Percentiles rank a stretch among this genome's conserved stretches.
Evolutionary conservation across 139 green algal genomes (phyloP).

Genomic region (Edaphochlamys debaryana): DNA sequence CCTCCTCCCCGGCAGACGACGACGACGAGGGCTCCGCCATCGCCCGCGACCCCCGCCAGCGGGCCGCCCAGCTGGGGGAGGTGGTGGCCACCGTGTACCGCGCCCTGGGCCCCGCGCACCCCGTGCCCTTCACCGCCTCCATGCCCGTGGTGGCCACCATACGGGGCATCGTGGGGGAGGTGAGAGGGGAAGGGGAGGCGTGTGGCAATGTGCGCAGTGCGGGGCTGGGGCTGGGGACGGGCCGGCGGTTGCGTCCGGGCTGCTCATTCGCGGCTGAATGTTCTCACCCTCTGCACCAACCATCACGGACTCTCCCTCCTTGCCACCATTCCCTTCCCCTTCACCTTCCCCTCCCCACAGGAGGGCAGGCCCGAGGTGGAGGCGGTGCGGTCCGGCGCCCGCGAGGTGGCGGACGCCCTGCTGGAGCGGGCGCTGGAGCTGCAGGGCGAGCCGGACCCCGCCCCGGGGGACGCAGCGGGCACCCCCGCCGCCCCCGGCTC

Average conservation of each 20-base stretch:
- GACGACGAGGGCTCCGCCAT: background rate
- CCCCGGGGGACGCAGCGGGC: too few species aligned
- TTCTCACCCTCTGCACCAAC: too few species aligned
- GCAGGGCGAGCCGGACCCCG: conserved; percentile 31
- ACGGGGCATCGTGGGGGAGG: conserved; percentile 46
- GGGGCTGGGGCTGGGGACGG: too few species aligned
- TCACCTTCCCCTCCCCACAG: background rate
- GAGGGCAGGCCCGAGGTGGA: conserved; percentile 37
- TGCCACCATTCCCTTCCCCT: too few species aligned
- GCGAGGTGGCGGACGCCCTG: conserved; percentile 65
- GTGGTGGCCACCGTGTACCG: conserved; percentile 34
- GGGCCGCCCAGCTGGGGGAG: conserved; percentile 46
- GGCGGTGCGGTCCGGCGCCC: conserved; percentile 25
- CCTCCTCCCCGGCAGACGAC: background rate
- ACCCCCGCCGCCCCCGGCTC: background rate
- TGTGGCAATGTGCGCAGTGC: too few species aligned
- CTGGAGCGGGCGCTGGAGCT: conserved; percentile 66
- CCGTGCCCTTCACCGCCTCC: conserved; percentile 62
- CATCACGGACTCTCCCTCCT: too few species aligned
- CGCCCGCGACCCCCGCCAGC: background rate
- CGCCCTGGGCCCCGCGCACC: background rate
- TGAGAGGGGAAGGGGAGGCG: too few species aligned
- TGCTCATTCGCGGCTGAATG: too few species aligned
- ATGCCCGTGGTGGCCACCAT: conserved; percentile 70
- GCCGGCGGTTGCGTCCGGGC: too few species aligned